A percentile compares a stretch with the other conserved stretches of the same genome.
phyloP scores from a whole-genome alignment of 2,329 filamentous ascomycete species.

The Cladophialophora psammophila region DNA sequence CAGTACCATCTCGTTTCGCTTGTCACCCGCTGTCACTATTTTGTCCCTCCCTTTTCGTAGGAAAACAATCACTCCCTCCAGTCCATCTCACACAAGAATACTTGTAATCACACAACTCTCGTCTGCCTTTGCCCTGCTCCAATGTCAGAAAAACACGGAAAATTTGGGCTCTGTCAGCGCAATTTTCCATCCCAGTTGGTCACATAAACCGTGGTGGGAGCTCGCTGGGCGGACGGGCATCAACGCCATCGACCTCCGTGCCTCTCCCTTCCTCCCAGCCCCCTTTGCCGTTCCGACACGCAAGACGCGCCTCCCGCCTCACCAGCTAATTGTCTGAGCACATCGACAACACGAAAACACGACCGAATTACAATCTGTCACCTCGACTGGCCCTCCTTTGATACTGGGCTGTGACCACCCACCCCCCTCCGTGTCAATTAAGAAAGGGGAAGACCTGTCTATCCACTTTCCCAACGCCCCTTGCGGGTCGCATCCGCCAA shows the following conservation, averaged over 20 bases:
- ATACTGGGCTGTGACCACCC: slow-evolving; percentile 25
- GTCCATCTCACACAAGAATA: slow-evolving; percentile 4
- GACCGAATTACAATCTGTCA: slow-evolving; percentile 37
- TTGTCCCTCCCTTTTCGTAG: slow-evolving; percentile 16
- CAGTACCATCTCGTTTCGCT: slow-evolving; percentile 25
- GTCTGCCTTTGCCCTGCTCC: not conserved
- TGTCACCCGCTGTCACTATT: slow-evolving; percentile 18
- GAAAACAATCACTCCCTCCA: slow-evolving; percentile 1
- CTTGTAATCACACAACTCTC: slow-evolving; percentile 1
- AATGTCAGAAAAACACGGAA: slow-evolving; percentile 2
- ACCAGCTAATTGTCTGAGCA: slow-evolving; percentile 36
- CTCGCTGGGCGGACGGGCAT: slow-evolving; percentile 11
- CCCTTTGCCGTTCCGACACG: slow-evolving; percentile 31
- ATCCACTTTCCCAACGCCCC: slow-evolving; percentile 39
- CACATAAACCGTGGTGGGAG: slow-evolving; percentile 5
- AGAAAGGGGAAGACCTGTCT: slow-evolving; percentile 35
- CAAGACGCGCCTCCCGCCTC: slow-evolving; percentile 35
- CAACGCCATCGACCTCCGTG: slow-evolving; percentile 8
- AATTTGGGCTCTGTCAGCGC: slow-evolving; percentile 16
- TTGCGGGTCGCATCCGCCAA: slow-evolving; percentile 36
- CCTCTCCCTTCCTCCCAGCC: slow-evolving; percentile 17
- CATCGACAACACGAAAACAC: slow-evolving; percentile 37
- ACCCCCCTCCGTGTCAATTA: slow-evolving; percentile 28
- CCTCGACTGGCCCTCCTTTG: slow-evolving; percentile 25
- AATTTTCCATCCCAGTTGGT: slow-evolving; percentile 19